phyloP scores from a whole-genome alignment of 306 rosid genomes.

The Castanea sativa region DNA sequence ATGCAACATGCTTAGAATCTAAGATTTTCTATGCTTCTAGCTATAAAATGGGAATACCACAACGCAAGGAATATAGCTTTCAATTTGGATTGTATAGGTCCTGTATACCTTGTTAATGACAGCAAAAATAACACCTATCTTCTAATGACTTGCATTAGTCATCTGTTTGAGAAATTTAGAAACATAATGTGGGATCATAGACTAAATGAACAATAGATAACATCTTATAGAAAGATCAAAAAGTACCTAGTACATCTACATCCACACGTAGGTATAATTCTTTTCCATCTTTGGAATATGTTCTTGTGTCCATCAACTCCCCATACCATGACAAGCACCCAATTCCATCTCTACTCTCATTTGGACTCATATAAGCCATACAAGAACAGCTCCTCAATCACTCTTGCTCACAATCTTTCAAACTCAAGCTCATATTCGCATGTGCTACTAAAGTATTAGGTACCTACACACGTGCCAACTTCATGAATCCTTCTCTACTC shows the following conservation, averaged over 20 bases:
- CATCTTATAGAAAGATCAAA: too few species aligned
- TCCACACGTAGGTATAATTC: constrained; percentile 55
- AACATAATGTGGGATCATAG: too few species aligned
- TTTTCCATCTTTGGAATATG: constrained; percentile 36
- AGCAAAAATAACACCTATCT: too few species aligned
- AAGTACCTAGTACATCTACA: constrained; percentile 32
- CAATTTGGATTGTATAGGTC: too few species aligned
- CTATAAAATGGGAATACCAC: too few species aligned
- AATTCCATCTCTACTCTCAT: constrained; percentile 50
- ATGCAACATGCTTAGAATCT: too few species aligned
- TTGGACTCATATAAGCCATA: constrained; percentile 41
- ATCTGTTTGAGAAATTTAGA: too few species aligned
- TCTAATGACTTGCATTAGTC: too few species aligned
- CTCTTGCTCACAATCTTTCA: constrained; percentile 33
- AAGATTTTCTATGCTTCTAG: too few species aligned
- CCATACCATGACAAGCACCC: constrained; percentile 65
- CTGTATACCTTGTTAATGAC: too few species aligned
- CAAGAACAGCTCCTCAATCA: constrained; percentile 64
- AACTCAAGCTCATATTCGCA: constrained; percentile 19
- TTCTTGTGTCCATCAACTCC: constrained; percentile 33
- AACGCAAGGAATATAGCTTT: too few species aligned
- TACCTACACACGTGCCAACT: constrained; percentile 40
- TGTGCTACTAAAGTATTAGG: constrained; percentile 46
- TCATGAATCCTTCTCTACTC: constrained; percentile 65
- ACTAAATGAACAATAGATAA: too few species aligned